Conservation (phyloP, 768 basidiomycete genomes). For the Vararia minispora region DNA sequence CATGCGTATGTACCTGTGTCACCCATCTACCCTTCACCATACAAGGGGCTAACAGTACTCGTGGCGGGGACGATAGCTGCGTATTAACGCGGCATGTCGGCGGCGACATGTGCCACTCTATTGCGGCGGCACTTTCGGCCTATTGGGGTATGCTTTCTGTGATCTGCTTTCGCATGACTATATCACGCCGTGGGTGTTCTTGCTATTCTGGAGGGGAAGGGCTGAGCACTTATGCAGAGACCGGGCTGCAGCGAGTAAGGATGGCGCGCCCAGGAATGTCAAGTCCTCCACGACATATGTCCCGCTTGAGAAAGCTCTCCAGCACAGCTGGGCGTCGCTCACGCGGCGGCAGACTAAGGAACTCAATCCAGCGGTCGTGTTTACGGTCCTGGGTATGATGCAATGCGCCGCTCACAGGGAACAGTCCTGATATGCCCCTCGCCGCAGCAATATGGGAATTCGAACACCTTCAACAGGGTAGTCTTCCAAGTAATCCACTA, state of each 20-base stretch:
- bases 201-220: no score
- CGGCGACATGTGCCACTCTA: conserved; percentile 72
- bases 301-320: conserved; percentile 49
- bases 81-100: conserved; percentile 73
- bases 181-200: conserved; percentile 60
- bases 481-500: conserved; percentile 40
- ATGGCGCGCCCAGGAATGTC: conserved; percentile 45
- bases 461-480: conserved; percentile 43
- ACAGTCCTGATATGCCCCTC: no score
- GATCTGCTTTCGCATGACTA: conserved; percentile 84
- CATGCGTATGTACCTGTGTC: not conserved
- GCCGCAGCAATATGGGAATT: conserved; percentile 86
- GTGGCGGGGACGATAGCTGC: conserved; percentile 39
- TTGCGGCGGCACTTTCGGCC: conserved; percentile 84
- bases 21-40: conserved; percentile 5
- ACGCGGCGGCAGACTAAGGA: conserved; percentile 73
- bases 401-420: no score
- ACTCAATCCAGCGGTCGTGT: conserved; percentile 64
- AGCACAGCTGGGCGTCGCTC: conserved; percentile 57
- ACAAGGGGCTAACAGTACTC: conserved; percentile 8
- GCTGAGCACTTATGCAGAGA: conserved; percentile 31
- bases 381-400: conserved; percentile 57
- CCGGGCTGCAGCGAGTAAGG: conserved; percentile 43
- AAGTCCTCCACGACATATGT: conserved; percentile 56
- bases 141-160: conserved; percentile 90